These are phyloP conservation scores for Stagonosporopsis cucurbitacearum DNA, from an alignment of 2,329 filamentous ascomycete species.

Conservation along the genomic window DNA sequence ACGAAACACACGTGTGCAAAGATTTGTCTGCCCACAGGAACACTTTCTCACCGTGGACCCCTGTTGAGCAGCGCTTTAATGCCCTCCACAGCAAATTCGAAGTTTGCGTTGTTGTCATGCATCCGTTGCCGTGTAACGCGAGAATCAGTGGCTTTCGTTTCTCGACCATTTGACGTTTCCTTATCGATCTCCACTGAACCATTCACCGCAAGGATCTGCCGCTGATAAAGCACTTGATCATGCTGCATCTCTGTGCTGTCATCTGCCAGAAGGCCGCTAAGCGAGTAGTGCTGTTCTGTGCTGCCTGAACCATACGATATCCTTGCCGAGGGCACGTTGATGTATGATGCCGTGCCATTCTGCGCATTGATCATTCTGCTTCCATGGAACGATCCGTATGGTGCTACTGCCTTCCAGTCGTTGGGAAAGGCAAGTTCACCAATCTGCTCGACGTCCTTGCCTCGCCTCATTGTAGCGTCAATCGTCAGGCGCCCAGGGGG, in stretches of 20 bases:
- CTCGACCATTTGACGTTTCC: background rate
- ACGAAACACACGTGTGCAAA: background rate
- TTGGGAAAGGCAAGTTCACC: constrained; percentile 63
- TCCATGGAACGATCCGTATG: constrained; percentile 41
- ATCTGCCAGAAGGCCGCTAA: constrained; percentile 54
- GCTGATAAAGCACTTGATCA: constrained; percentile 59
- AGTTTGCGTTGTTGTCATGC: constrained; percentile 14
- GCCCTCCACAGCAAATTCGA: constrained; percentile 31
- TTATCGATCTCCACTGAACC: constrained; percentile 58
- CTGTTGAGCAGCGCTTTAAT: constrained; percentile 40
- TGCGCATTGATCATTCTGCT: constrained; percentile 59
- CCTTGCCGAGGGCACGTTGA: constrained; percentile 55
- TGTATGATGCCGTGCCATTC: constrained; percentile 65
- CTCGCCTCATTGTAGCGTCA: constrained; percentile 56
- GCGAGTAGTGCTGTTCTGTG: constrained; percentile 63
- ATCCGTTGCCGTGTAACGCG: constrained; percentile 3
- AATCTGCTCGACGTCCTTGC: constrained; percentile 55
- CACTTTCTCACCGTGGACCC: constrained; percentile 27
- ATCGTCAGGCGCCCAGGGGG: constrained; percentile 55
- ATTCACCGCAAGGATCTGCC: constrained; percentile 64
- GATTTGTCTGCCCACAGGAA: background rate
- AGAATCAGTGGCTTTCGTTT: background rate
- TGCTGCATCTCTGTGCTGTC: constrained; percentile 14
- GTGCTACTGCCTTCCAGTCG: constrained; percentile 63
- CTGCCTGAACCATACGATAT: constrained; percentile 61